Percentiles rank a stretch among this genome's conserved stretches.
Conservation (phyloP, 2,329 filamentous ascomycete genomes). For the Verticillium nonalfalfae region DNA sequence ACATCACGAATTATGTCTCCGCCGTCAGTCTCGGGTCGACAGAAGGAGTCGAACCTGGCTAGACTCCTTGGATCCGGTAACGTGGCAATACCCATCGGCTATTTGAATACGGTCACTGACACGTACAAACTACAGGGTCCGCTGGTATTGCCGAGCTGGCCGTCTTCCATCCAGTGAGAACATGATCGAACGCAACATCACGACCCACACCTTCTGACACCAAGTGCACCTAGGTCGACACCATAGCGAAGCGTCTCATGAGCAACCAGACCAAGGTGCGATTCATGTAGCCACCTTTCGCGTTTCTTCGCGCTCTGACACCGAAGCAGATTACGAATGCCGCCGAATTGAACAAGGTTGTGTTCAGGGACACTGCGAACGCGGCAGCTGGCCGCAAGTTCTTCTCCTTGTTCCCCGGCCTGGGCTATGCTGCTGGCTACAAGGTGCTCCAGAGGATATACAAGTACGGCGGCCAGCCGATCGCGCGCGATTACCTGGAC, state of each 20-base stretch:
- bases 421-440: constrained; percentile 96
- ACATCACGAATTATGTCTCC: constrained; percentile 50
- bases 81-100: constrained; percentile 4
- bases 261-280: constrained; percentile 68
- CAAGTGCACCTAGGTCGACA: constrained; percentile 69
- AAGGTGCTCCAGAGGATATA: constrained; percentile 97
- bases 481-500: constrained; percentile 83
- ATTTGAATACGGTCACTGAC: background rate
- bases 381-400: constrained; percentile 73
- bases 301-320: constrained; percentile 34
- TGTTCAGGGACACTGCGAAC: constrained; percentile 83
- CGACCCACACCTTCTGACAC: background rate
- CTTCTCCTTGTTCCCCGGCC: constrained; percentile 90
- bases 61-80: constrained; percentile 86
- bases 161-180: constrained; percentile 77
- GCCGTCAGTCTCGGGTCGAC: constrained; percentile 32
- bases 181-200: background rate
- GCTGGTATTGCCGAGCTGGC: constrained; percentile 90
- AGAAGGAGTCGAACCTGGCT: constrained; percentile 86
- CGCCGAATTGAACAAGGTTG: constrained; percentile 76
- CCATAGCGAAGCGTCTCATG: constrained; percentile 98
- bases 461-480: constrained; percentile 97
- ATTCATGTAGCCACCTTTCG: constrained; percentile 69
- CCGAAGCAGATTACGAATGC: constrained; percentile 76
- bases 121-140: constrained; percentile 52